phyloP scores from a whole-genome alignment of 2,329 filamentous ascomycete species.

The Penicillium vulpinum region DNA sequence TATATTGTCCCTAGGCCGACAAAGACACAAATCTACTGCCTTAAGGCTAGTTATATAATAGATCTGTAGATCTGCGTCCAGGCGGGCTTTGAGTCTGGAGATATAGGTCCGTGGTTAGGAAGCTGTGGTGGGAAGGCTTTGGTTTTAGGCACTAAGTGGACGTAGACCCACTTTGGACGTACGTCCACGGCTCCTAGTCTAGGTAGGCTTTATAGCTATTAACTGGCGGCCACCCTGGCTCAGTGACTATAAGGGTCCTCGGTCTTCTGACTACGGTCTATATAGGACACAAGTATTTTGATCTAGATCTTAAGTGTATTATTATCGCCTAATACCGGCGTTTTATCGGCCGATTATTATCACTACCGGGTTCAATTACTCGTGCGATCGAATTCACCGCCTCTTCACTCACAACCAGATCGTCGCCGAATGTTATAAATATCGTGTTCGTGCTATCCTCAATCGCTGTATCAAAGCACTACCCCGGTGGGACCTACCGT shows the following conservation, averaged over 20 bases:
- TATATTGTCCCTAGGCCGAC: no score
- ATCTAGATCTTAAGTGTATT: not conserved
- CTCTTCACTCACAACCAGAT: slow-evolving; percentile 11
- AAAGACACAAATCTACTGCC: no score
- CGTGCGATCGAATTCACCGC: slow-evolving; percentile 5
- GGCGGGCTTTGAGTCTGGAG: no score
- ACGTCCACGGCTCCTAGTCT: slow-evolving; percentile 10
- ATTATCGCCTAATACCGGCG: no score
- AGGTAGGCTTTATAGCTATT: slow-evolving; percentile 3
- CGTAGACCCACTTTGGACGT: slow-evolving; percentile 4
- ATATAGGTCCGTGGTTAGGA: not conserved
- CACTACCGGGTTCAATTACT: not conserved
- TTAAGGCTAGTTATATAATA: no score
- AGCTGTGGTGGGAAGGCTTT: not conserved
- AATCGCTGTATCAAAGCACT: slow-evolving; percentile 19
- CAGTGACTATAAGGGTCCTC: not conserved
- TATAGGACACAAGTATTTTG: no score
- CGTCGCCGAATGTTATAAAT: slow-evolving; percentile 16
- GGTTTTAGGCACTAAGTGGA: slow-evolving; percentile 2
- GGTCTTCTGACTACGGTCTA: no score
- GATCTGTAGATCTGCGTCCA: no score
- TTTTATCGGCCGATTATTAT: slow-evolving; percentile 5
- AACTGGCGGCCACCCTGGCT: slow-evolving; percentile 10
- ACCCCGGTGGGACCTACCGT: no score
- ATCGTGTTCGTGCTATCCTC: slow-evolving; percentile 18